Percentiles rank a stretch among this genome's conserved stretches.
Evolutionary conservation across 805 yeast species (phyloP).

Genomic region (Starmera caribaea): DNA sequence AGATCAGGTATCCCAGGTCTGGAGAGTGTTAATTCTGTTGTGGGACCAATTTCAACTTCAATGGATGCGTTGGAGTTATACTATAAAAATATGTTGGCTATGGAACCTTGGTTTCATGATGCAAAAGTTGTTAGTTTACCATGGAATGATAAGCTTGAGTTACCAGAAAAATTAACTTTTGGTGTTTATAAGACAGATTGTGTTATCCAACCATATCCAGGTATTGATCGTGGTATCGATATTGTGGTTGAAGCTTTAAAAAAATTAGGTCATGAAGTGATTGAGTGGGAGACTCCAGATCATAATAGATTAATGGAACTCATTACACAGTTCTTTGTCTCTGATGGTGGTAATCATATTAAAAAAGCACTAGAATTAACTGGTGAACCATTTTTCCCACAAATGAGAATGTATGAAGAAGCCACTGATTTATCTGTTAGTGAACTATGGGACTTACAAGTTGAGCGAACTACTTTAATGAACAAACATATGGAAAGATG

Average conservation of each 20-base stretch:
- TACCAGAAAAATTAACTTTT: constrained; percentile 29
- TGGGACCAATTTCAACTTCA: constrained; percentile 37
- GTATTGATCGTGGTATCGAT: constrained; percentile 35
- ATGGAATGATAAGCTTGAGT: constrained; percentile 24
- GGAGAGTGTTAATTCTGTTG: constrained; percentile 31
- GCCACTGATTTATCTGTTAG: constrained; percentile 26
- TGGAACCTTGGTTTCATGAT: constrained; percentile 34
- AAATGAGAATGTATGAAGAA: constrained; percentile 28
- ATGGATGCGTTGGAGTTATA: constrained; percentile 28
- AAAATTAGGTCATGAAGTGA: constrained; percentile 40
- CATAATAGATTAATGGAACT: constrained; percentile 25
- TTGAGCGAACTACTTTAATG: constrained; percentile 27
- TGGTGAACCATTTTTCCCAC: constrained; percentile 37
- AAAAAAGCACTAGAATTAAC: constrained; percentile 23
- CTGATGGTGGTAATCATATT: constrained; percentile 36
- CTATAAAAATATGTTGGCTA: constrained; percentile 20
- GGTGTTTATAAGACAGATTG: constrained; percentile 35
- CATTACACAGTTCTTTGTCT: constrained; percentile 28
- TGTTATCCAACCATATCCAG: constrained; percentile 37
- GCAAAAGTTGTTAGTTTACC: constrained; percentile 31
- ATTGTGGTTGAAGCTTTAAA: constrained; percentile 20
- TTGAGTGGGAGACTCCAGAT: constrained; percentile 36
- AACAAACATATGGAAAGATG: constrained; percentile 33
- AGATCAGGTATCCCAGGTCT: constrained; percentile 27
- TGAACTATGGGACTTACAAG: constrained; percentile 34